These are phyloP conservation scores for Xylariaceae sp. DNA, from an alignment of 2,329 filamentous ascomycete genomes.

Conservation along the genomic window DNA sequence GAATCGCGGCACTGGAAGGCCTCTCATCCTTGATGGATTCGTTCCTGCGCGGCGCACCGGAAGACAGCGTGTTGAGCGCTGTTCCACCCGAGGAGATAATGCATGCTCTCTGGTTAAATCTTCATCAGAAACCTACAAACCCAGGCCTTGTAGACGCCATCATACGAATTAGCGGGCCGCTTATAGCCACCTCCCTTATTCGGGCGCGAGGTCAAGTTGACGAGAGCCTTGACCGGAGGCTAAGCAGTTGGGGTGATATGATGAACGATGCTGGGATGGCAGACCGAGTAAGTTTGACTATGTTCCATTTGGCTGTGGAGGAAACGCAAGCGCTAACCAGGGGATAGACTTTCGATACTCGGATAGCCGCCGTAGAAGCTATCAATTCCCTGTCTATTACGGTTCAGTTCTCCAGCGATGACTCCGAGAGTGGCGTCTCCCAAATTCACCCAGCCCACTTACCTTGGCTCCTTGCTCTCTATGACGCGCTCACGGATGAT, in stretches of 20 bases:
- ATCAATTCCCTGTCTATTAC: constrained; percentile 46
- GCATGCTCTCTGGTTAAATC: constrained; percentile 37
- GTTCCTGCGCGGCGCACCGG: constrained; percentile 28
- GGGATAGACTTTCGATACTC: constrained; percentile 56
- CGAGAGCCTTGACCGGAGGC: constrained; percentile 18
- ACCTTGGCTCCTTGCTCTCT: constrained; percentile 58
- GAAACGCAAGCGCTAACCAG: constrained; percentile 5
- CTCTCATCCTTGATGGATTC: constrained; percentile 43
- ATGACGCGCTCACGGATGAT: constrained; percentile 78
- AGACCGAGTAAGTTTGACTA: constrained; percentile 39
- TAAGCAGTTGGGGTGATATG: constrained; percentile 44
- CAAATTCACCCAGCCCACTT: constrained; percentile 38
- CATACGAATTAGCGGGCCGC: constrained; percentile 42
- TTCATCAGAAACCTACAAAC: constrained; percentile 38
- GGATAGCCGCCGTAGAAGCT: constrained; percentile 54
- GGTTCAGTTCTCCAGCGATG: constrained; percentile 6
- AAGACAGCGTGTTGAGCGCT: constrained; percentile 17
- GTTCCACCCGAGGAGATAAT: constrained; percentile 35
- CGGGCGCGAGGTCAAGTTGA: constrained; percentile 10
- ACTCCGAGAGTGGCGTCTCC: background rate
- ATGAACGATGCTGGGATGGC: constrained; percentile 44
- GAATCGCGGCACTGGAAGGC: constrained; percentile 42
- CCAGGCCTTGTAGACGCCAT: constrained; percentile 46
- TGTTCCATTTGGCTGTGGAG: background rate
- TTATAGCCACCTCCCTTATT: constrained; percentile 35